These are phyloP conservation scores for Claviceps cyperi DNA, from an alignment of 2,329 filamentous ascomycete genomes.

Conservation along the genomic window DNA sequence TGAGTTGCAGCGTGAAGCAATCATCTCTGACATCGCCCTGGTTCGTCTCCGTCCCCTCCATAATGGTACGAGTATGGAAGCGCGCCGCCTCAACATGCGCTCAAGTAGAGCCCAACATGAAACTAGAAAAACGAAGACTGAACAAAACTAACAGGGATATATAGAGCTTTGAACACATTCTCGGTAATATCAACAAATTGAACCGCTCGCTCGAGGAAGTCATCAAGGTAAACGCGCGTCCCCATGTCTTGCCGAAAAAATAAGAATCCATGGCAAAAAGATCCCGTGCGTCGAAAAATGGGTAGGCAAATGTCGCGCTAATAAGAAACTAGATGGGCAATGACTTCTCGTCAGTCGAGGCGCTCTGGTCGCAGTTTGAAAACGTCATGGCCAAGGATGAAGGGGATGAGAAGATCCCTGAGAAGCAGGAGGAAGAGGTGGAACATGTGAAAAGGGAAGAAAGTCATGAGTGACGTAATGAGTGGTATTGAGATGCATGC, in stretches of 20 bases:
- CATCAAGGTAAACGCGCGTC: slow-evolving; percentile 47
- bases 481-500: background rate
- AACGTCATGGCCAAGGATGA: slow-evolving; percentile 68
- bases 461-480: background rate
- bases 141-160: no score
- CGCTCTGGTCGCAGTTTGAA: slow-evolving; percentile 94
- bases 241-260: background rate
- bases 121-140: background rate
- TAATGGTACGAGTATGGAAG: background rate
- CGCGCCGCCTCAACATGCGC: background rate
- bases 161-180: slow-evolving; percentile 70
- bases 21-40: slow-evolving; percentile 59
- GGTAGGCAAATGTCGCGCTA: no score
- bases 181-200: slow-evolving; percentile 90
- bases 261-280: background rate
- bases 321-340: slow-evolving; percentile 56
- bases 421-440: slow-evolving; percentile 13
- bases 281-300: background rate
- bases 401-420: slow-evolving; percentile 9
- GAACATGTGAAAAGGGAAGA: slow-evolving; percentile 13
- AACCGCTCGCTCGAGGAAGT: slow-evolving; percentile 87
- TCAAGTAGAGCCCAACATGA: background rate
- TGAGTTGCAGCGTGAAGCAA: slow-evolving; percentile 58
- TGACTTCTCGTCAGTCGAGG: slow-evolving; percentile 94
- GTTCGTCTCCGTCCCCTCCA: slow-evolving; percentile 24